Percentiles rank a stretch among this genome's conserved stretches.
Conservation (phyloP, 495 filamentous ascomycete genomes). For the Amniculicola lignicola region DNA sequence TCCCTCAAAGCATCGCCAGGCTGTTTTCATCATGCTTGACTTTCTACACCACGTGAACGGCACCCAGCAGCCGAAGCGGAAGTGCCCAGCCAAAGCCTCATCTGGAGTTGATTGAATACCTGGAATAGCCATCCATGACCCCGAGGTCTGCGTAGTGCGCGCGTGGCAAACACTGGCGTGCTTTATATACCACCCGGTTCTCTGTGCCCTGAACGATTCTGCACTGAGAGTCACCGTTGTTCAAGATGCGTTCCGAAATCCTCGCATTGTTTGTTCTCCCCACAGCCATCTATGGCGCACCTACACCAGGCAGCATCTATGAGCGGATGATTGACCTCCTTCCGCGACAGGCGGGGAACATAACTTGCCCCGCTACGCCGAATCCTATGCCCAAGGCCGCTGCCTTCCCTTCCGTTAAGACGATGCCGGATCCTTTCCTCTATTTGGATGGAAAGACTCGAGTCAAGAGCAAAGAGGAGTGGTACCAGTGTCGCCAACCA, state of each 20-base stretch:
- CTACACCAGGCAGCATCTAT: conserved; percentile 4
- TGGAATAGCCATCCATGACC: not conserved
- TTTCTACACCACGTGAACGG: not conserved
- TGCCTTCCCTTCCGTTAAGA: conserved; percentile 26
- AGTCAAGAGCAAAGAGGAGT: conserved; percentile 48
- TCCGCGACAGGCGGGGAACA: conserved; percentile 15
- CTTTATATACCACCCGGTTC: too few species aligned
- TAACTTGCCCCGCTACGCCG: conserved; percentile 26
- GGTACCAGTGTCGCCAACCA: conserved; percentile 52
- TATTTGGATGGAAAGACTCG: conserved; percentile 50
- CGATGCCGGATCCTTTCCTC: conserved; percentile 51
- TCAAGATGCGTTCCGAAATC: conserved; percentile 15
- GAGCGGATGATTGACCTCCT: conserved; percentile 16
- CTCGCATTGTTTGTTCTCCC: conserved; percentile 2
- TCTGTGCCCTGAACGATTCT: too few species aligned
- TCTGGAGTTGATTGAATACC: conserved; percentile 1
- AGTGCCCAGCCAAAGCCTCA: conserved; percentile 1
- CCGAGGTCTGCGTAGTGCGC: too few species aligned
- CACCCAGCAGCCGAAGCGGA: conserved; percentile 6
- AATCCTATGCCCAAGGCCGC: conserved; percentile 28
- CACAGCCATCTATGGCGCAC: conserved; percentile 6
- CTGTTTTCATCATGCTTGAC: too few species aligned
- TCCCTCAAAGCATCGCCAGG: too few species aligned
- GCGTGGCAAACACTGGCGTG: too few species aligned
- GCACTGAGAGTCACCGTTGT: not conserved